A percentile compares a stretch with the other conserved stretches of the same genome.
These are phyloP conservation scores for Ustilago bromivora DNA, from an alignment of 1,284 basidiomycete species.

Conservation along the genomic window DNA sequence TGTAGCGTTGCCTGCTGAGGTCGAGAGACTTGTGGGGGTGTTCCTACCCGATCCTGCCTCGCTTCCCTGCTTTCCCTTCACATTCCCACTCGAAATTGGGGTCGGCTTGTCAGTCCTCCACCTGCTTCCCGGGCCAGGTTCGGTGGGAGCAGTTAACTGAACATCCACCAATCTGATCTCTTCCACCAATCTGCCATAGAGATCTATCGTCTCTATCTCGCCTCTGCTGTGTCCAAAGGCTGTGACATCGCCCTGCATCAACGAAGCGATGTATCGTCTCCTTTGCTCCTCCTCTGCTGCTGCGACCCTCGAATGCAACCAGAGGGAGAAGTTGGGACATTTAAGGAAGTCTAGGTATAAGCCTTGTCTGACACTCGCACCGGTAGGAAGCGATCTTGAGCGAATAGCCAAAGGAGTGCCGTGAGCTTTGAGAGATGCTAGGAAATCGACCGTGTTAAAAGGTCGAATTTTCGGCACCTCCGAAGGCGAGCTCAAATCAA, in stretches of 20 bases:
- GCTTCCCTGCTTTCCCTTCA: neutral
- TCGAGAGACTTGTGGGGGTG: conserved; percentile 26
- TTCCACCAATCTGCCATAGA: conserved; percentile 56
- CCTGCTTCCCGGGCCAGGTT: conserved; percentile 53
- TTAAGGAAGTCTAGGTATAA: conserved; percentile 65
- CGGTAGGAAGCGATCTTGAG: conserved; percentile 66
- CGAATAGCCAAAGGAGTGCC: conserved; percentile 72
- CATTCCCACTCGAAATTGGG: neutral
- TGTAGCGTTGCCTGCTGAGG: conserved; percentile 1
- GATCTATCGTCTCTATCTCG: conserved; percentile 63
- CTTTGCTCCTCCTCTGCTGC: conserved; percentile 65
- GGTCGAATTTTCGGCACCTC: conserved; percentile 72
- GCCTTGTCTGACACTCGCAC: conserved; percentile 49
- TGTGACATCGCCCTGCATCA: conserved; percentile 60
- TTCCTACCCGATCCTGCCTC: conserved; percentile 16
- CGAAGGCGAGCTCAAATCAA: conserved; percentile 53
- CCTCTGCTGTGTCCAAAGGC: conserved; percentile 48
- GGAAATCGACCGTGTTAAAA: conserved; percentile 83
- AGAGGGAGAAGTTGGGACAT: conserved; percentile 66
- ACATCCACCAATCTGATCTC: conserved; percentile 59
- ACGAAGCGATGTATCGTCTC: conserved; percentile 50
- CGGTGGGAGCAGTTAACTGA: conserved; percentile 37
- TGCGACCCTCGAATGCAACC: conserved; percentile 58
- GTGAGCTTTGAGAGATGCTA: conserved; percentile 82
- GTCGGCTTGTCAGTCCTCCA: conserved; percentile 49